These are phyloP conservation scores for Symbiodinium natans DNA, from an alignment of 73 alveolate species.

Conservation along the genomic window DNA sequence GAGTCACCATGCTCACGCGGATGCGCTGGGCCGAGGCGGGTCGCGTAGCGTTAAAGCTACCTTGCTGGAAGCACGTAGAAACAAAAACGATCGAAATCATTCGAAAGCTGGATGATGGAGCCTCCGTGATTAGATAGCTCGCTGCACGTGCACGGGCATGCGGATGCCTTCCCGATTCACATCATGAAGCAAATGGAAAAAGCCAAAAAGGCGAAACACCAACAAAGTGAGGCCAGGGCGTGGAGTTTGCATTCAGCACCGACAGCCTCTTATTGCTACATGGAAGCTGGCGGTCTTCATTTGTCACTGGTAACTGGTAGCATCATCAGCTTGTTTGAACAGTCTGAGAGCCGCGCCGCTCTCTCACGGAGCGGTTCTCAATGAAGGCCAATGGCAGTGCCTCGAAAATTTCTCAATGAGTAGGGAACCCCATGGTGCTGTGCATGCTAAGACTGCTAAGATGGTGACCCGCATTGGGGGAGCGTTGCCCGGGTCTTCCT, in stretches of 20 bases:
- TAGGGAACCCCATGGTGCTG: no score
- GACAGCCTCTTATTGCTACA: not conserved
- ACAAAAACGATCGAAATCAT: no score
- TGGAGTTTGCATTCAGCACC: constrained; percentile 35
- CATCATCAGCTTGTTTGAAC: not conserved
- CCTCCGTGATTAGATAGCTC: constrained; percentile 59
- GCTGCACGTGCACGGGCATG: constrained; percentile 83
- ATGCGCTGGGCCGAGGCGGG: no score
- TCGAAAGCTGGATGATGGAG: no score
- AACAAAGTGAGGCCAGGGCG: constrained; percentile 1
- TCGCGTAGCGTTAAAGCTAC: no score
- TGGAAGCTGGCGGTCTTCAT: not conserved
- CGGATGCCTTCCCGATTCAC: constrained; percentile 25
- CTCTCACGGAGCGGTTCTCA: not conserved
- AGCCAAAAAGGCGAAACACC: not conserved
- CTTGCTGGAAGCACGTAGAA: no score
- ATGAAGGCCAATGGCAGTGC: constrained; percentile 61
- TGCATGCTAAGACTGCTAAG: no score
- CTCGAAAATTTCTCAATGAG: not conserved
- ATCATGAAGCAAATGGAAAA: not conserved
- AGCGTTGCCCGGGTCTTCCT: constrained; percentile 77
- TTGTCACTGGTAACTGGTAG: no score
- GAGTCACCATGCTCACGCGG: no score
- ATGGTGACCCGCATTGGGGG: constrained; percentile 49
- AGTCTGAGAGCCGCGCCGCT: not conserved